Conservation (phyloP, 1,139 yeast genomes). For the Hemisphaericaspora subhashii region DNA sequence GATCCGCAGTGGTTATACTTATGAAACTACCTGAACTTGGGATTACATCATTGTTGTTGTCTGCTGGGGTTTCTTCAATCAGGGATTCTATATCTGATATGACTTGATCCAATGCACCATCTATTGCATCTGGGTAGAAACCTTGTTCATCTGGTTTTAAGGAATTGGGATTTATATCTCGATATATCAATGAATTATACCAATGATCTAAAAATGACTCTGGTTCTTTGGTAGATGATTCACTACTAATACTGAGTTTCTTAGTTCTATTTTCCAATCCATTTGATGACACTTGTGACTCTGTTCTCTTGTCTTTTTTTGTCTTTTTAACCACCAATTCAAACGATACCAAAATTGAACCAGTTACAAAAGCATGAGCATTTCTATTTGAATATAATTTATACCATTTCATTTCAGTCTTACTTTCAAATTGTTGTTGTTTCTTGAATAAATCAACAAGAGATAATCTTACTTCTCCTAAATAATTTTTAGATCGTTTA, state of each 20-base stretch:
- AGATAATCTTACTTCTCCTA: conserved; percentile 58
- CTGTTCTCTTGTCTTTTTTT: conserved; percentile 9
- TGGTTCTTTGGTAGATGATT: conserved; percentile 6
- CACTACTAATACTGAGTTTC: neutral
- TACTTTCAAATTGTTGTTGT: conserved; percentile 17
- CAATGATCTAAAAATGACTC: conserved; percentile 26
- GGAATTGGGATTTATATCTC: conserved; percentile 27
- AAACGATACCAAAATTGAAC: conserved; percentile 54
- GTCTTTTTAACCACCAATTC: conserved; percentile 34
- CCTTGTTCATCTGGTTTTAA: conserved; percentile 42
- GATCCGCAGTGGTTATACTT: neutral
- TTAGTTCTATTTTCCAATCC: neutral
- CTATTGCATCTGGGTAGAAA: conserved; percentile 35
- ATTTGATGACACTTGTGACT: neutral
- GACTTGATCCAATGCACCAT: conserved; percentile 22
- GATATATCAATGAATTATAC: conserved; percentile 31
- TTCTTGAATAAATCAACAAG: conserved; percentile 40
- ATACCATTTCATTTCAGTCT: conserved; percentile 49
- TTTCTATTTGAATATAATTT: conserved; percentile 47
- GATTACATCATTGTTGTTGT: neutral
- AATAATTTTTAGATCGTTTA: conserved; percentile 44
- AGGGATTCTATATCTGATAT: conserved; percentile 35
- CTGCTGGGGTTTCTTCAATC: neutral
- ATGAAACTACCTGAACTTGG: neutral
- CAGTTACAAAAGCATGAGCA: conserved; percentile 54